Evolutionary conservation across 2,329 filamentous ascomycete species (phyloP).

Genomic region (Teratosphaeriaceae sp.): DNA sequence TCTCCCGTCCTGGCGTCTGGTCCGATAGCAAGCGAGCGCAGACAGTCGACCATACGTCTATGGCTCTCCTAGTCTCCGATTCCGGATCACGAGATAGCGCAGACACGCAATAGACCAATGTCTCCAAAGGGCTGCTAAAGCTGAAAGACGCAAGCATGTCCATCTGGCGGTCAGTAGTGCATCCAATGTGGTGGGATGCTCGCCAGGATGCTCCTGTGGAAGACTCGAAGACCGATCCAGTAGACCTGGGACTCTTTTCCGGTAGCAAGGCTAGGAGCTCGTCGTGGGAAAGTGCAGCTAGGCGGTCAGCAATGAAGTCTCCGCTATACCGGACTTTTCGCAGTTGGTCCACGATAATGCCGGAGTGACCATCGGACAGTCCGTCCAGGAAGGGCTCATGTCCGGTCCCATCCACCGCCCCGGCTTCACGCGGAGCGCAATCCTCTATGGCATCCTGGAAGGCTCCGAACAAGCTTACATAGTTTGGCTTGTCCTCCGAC

Average conservation of each 20-base stretch:
- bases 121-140: conserved; percentile 23
- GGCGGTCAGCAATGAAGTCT: conserved; percentile 76
- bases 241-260: conserved; percentile 69
- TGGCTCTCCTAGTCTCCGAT: conserved; percentile 67
- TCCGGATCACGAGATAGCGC: conserved; percentile 28
- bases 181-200: conserved; percentile 28
- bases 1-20: conserved; percentile 67
- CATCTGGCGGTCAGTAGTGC: conserved; percentile 20
- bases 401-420: conserved; percentile 42
- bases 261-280: conserved; percentile 74
- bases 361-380: conserved; percentile 66
- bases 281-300: conserved; percentile 65
- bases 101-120: conserved; percentile 34
- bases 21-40: conserved; percentile 77
- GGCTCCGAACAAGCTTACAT: conserved; percentile 67
- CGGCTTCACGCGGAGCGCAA: conserved; percentile 34
- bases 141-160: conserved; percentile 19
- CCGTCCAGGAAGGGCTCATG: conserved; percentile 48
- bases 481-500: conserved; percentile 70
- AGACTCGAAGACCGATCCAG: conserved; percentile 72
- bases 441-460: conserved; percentile 67
- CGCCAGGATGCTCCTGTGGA: conserved; percentile 41
- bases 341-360: conserved; percentile 72
- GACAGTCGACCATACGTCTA: conserved; percentile 81
- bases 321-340: conserved; percentile 78